These are phyloP conservation scores for Lactarius pseudohatsudake DNA, from an alignment of 768 basidiomycete genomes.

Conservation along the genomic window DNA sequence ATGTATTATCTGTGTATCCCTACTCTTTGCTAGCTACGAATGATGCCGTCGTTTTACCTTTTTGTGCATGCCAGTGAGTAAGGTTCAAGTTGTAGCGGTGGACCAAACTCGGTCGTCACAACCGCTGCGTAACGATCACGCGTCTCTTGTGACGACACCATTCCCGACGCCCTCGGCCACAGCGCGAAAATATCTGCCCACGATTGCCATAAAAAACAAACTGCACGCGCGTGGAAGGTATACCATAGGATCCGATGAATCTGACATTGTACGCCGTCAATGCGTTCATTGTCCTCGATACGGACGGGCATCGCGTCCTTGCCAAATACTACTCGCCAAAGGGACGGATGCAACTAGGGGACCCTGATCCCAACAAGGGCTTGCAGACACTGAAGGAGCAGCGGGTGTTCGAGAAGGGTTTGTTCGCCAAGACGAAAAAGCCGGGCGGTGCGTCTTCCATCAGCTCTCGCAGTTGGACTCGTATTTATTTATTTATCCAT, in stretches of 20 bases:
- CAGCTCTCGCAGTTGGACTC: background rate
- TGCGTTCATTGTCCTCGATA: slow-evolving; percentile 88
- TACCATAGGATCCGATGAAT: slow-evolving; percentile 50
- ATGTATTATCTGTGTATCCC: background rate
- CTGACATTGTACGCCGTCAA: slow-evolving; percentile 85
- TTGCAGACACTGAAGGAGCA: slow-evolving; percentile 84
- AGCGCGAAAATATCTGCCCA: background rate
- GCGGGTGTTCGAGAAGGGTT: slow-evolving; percentile 90
- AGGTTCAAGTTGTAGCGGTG: no score
- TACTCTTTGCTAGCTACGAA: background rate
- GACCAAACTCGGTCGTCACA: no score
- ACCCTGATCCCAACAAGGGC: slow-evolving; percentile 49
- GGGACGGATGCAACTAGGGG: slow-evolving; percentile 53
- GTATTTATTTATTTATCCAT: slow-evolving; percentile 1
- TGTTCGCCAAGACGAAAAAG: slow-evolving; percentile 96
- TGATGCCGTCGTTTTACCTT: background rate
- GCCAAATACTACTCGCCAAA: slow-evolving; percentile 93
- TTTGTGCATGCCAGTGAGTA: no score
- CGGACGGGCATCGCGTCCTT: slow-evolving; percentile 92
- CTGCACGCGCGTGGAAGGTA: background rate
- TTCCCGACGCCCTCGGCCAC: background rate
- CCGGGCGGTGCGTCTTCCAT: slow-evolving; percentile 64
- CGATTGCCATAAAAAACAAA: background rate
- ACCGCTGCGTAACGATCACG: no score
- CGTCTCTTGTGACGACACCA: background rate